Percentiles rank a stretch among this genome's conserved stretches.
phyloP scores from a whole-genome alignment of 1,284 basidiomycete genomes.

The Tremellales sp. region DNA sequence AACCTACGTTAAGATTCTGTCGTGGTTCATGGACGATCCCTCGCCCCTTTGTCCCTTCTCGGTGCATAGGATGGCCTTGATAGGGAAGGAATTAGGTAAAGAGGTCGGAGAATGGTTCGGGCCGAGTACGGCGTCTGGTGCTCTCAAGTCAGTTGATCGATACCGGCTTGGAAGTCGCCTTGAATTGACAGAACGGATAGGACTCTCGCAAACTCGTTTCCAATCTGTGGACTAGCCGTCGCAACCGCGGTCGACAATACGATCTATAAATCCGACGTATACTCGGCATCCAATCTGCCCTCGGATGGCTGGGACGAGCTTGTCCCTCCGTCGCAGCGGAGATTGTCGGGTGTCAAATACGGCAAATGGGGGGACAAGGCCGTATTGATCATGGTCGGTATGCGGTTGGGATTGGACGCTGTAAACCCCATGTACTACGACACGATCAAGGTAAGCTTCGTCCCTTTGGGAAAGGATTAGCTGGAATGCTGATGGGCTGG shows the following conservation, averaged over 20 bases:
- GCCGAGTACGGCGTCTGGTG: conserved; percentile 91
- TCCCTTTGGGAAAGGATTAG: not conserved
- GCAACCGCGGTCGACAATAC: conserved; percentile 77
- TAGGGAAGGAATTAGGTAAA: conserved; percentile 90
- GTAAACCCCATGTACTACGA: conserved; percentile 96
- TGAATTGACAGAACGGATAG: conserved; percentile 44
- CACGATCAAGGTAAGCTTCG: conserved; percentile 72
- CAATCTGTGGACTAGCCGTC: conserved; percentile 75
- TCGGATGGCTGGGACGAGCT: conserved; percentile 27
- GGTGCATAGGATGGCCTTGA: conserved; percentile 91
- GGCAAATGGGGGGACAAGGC: conserved; percentile 71
- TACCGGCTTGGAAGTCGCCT: not conserved
- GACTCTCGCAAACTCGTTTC: conserved; percentile 72
- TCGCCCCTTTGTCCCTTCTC: conserved; percentile 86
- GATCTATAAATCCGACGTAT: conserved; percentile 82
- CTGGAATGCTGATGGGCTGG: conserved; percentile 2
- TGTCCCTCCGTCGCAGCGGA: not conserved
- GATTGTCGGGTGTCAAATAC: conserved; percentile 7
- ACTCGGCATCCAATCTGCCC: conserved; percentile 64
- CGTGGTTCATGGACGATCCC: conserved; percentile 93
- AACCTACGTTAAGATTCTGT: conserved; percentile 78
- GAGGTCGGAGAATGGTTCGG: conserved; percentile 98
- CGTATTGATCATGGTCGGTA: conserved; percentile 80
- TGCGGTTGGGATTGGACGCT: conserved; percentile 83
- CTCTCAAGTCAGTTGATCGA: conserved; percentile 70